Evolutionary conservation across 2,329 filamentous ascomycete genomes (phyloP).

Genomic region (Uncinocarpus reesii): DNA sequence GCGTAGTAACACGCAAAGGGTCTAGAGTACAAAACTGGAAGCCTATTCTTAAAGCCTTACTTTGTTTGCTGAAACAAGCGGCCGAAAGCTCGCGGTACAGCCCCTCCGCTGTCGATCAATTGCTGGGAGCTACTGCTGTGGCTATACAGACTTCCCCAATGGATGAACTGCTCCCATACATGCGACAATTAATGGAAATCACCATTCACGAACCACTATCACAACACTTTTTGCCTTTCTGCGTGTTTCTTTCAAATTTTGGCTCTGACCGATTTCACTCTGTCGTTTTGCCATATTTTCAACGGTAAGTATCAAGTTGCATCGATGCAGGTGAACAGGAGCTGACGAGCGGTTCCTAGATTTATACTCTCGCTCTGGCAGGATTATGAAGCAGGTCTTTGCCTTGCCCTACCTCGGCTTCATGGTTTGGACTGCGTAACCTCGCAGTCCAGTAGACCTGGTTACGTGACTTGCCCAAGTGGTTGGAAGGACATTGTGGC

Average conservation of each 20-base stretch:
- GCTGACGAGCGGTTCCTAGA: conserved; percentile 33
- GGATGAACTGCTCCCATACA: conserved; percentile 62
- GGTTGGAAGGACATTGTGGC: conserved; percentile 63
- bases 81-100: conserved; percentile 21
- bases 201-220: conserved; percentile 58
- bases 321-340: conserved; percentile 17
- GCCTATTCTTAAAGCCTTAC: conserved; percentile 48
- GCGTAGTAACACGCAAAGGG: conserved; percentile 69
- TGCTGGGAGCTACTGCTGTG: conserved; percentile 48
- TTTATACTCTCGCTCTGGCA: conserved; percentile 68
- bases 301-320: conserved; percentile 46
- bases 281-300: conserved; percentile 69
- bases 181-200: conserved; percentile 54
- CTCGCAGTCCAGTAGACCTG: conserved; percentile 32
- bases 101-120: conserved; percentile 23
- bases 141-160: conserved; percentile 67
- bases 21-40: conserved; percentile 64
- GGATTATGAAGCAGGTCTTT: conserved; percentile 57
- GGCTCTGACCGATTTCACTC: conserved; percentile 64
- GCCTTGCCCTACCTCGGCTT: conserved; percentile 57
- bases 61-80: conserved; percentile 42
- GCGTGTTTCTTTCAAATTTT: conserved; percentile 65
- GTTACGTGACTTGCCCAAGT: conserved; percentile 33
- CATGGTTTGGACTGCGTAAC: conserved; percentile 42
- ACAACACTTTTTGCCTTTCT: conserved; percentile 72